Percentiles rank a stretch among this genome's conserved stretches.
These are phyloP conservation scores for Calonectria montana DNA, from an alignment of 2,329 filamentous ascomycete genomes.

Conservation along the genomic window DNA sequence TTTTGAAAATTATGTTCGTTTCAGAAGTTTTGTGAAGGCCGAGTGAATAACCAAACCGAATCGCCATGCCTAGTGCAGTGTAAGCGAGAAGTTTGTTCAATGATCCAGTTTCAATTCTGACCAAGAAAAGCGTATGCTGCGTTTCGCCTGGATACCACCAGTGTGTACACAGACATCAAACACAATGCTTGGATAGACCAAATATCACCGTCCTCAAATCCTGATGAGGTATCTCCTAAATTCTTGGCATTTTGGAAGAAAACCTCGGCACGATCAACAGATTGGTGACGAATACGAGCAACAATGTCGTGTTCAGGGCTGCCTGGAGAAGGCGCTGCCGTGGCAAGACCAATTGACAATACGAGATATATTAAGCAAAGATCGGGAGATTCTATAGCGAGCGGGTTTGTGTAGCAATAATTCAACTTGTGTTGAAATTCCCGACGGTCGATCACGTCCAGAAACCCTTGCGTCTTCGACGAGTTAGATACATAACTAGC, in stretches of 20 bases:
- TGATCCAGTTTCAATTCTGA: conserved; percentile 41
- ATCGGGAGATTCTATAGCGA: conserved; percentile 60
- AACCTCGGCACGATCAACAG: conserved; percentile 66
- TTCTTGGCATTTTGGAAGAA: conserved; percentile 71
- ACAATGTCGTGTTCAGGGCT: conserved; percentile 63
- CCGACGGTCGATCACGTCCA: conserved; percentile 68
- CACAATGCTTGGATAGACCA: conserved; percentile 73
- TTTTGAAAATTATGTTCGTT: conserved; percentile 64
- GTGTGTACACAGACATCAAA: conserved; percentile 73
- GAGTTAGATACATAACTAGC: neutral
- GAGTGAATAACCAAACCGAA: conserved; percentile 70
- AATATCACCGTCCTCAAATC: conserved; percentile 72
- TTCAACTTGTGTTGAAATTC: conserved; percentile 62
- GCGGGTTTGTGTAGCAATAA: conserved; percentile 65
- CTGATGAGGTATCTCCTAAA: conserved; percentile 56
- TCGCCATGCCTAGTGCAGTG: conserved; percentile 65
- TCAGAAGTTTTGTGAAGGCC: conserved; percentile 70
- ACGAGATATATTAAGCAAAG: conserved; percentile 71
- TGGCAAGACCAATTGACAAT: conserved; percentile 71
- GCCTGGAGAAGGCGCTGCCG: conserved; percentile 64
- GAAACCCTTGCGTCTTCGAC: conserved; percentile 66
- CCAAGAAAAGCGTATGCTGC: conserved; percentile 72
- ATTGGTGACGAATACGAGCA: conserved; percentile 59
- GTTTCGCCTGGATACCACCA: conserved; percentile 71
- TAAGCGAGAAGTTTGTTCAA: neutral